Percentiles rank a stretch among this genome's conserved stretches.
Evolutionary conservation across 345 rosid genomes (phyloP).

Genomic region (Streptanthus diversifolius): DNA sequence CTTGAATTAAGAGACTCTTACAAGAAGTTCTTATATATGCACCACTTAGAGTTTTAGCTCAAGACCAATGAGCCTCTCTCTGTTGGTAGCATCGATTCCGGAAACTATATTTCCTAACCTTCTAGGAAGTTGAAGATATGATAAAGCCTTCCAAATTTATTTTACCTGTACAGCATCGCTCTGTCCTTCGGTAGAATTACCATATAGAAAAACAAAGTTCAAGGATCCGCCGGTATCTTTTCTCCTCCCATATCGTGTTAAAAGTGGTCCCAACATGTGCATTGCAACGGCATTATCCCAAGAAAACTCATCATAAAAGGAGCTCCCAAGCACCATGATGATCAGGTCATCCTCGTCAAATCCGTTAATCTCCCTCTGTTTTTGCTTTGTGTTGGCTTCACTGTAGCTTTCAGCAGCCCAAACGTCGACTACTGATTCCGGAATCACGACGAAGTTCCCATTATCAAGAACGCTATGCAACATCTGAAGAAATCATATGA

Average conservation of each 20-base stretch:
- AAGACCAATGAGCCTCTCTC: conserved; percentile 15
- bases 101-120: neutral
- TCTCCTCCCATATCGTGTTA: conserved; percentile 68
- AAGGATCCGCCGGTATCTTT: conserved; percentile 51
- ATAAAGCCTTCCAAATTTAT: conserved; percentile 7
- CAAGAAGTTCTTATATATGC: neutral
- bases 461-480: conserved; percentile 81
- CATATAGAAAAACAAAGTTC: conserved; percentile 80
- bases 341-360: conserved; percentile 61
- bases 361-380: conserved; percentile 57
- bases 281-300: conserved; percentile 86
- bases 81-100: neutral
- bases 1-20: neutral
- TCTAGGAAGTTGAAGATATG: neutral
- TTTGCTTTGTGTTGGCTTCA: conserved; percentile 55
- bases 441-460: conserved; percentile 95
- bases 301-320: conserved; percentile 67
- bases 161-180: conserved; percentile 73
- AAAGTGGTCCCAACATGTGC: conserved; percentile 75
- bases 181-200: conserved; percentile 72
- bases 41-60: conserved; percentile 10
- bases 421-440: conserved; percentile 85
- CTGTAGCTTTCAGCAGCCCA: conserved; percentile 84
- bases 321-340: conserved; percentile 79
- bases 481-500: conserved; percentile 60